Evolutionary conservation across 805 yeast species (phyloP).

Genomic region (Zygosaccharomyces siamensis): DNA sequence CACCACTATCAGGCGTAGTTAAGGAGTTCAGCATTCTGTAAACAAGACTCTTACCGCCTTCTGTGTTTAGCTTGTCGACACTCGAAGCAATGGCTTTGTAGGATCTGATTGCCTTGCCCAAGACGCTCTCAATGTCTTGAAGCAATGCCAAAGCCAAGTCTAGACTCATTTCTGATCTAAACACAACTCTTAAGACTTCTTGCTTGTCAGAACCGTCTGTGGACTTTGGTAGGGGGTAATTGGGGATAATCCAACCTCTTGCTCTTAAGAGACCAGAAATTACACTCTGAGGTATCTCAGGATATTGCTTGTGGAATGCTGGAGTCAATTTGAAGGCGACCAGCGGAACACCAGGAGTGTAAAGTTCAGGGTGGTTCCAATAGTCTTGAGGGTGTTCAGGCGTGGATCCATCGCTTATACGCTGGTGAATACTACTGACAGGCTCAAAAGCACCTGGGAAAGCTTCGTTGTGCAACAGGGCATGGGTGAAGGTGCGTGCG

Average conservation of each 20-base stretch:
- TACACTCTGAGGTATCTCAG: slow-evolving; percentile 78
- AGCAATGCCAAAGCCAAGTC: slow-evolving; percentile 35
- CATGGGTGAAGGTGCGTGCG: slow-evolving; percentile 53
- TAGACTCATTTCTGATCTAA: slow-evolving; percentile 58
- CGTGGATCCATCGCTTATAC: slow-evolving; percentile 33
- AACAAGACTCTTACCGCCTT: slow-evolving; percentile 14
- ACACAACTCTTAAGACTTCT: slow-evolving; percentile 83
- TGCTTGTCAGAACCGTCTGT: slow-evolving; percentile 42
- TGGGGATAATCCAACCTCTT: slow-evolving; percentile 84
- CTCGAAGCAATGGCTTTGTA: slow-evolving; percentile 14
- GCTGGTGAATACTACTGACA: slow-evolving; percentile 72
- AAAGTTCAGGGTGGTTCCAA: slow-evolving; percentile 41
- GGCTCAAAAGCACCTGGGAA: slow-evolving; percentile 63
- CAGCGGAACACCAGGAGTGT: slow-evolving; percentile 78
- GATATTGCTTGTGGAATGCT: slow-evolving; percentile 52
- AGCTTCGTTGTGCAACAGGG: slow-evolving; percentile 54
- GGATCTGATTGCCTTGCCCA: slow-evolving; percentile 19
- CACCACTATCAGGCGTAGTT: slow-evolving; percentile 22
- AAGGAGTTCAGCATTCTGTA: slow-evolving; percentile 23
- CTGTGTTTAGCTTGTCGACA: slow-evolving; percentile 4
- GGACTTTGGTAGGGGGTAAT: slow-evolving; percentile 70
- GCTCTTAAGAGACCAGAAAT: slow-evolving; percentile 67
- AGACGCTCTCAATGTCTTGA: slow-evolving; percentile 22
- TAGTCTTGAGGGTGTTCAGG: slow-evolving; percentile 27
- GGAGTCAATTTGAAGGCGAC: slow-evolving; percentile 77